Conservation (phyloP, 176 grass and related monocot genomes). For the Pharus latifolius region DNA sequence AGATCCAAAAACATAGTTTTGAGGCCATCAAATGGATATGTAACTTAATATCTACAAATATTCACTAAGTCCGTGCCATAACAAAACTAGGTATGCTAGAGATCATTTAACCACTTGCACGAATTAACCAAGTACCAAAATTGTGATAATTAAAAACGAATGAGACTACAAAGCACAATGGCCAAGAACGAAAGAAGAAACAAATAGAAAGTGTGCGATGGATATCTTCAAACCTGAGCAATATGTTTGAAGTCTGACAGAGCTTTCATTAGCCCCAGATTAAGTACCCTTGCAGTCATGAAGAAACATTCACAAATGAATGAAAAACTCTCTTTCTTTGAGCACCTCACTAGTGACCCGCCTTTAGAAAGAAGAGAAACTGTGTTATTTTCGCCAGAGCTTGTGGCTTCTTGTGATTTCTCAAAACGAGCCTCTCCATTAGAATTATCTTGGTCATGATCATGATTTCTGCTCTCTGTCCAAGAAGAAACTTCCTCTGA, state of each 20-base stretch:
- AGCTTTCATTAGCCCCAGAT: slow-evolving; percentile 89
- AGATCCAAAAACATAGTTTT: neutral
- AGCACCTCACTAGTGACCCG: slow-evolving; percentile 18
- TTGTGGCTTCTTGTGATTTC: slow-evolving; percentile 58
- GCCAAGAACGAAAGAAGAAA: slow-evolving; percentile 3
- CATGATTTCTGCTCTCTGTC: slow-evolving; percentile 44
- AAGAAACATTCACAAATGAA: slow-evolving; percentile 98
- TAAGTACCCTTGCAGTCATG: slow-evolving; percentile 92
- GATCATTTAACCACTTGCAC: neutral
- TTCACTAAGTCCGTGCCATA: neutral
- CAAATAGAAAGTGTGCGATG: neutral
- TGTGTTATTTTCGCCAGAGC: slow-evolving; percentile 42
- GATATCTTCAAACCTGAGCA: slow-evolving; percentile 52
- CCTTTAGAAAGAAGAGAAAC: slow-evolving; percentile 22
- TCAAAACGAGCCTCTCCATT: slow-evolving; percentile 30
- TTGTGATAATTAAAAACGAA: neutral
- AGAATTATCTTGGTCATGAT: slow-evolving; percentile 38
- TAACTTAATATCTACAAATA: neutral
- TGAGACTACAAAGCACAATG: neutral
- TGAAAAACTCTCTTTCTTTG: slow-evolving; percentile 77
- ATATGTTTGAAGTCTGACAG: slow-evolving; percentile 85
- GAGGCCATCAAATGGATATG: too few species aligned
- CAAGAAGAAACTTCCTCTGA: slow-evolving; percentile 85
- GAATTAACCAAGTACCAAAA: neutral
- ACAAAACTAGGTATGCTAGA: neutral